A percentile compares a stretch with the other conserved stretches of the same genome.
Conservation (phyloP, 768 basidiomycete genomes). For the Tylopilus sp. region DNA sequence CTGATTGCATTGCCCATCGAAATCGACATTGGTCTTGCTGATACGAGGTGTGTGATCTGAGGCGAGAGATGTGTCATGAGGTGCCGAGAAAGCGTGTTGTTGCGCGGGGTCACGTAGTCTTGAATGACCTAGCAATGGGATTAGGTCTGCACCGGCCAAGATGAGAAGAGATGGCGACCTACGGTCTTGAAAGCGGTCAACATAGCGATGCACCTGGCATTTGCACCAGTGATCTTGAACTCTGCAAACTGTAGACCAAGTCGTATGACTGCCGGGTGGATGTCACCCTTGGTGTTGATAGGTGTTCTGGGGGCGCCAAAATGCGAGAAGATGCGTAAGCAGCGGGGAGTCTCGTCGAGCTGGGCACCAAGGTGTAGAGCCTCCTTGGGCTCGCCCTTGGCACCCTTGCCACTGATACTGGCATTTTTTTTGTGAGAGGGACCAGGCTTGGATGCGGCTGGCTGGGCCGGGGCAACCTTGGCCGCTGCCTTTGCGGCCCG, state of each 20-base stretch:
- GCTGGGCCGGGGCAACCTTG: conserved; percentile 33
- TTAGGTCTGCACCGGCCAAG: background rate
- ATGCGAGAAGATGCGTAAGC: conserved; percentile 82
- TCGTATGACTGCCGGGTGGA: conserved; percentile 85
- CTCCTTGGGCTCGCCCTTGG: conserved; percentile 29
- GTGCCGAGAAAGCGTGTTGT: conserved; percentile 86
- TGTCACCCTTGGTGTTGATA: conserved; percentile 66
- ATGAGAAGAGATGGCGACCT: conserved; percentile 22
- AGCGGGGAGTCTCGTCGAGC: conserved; percentile 43
- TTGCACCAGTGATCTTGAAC: conserved; percentile 91
- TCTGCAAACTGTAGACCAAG: conserved; percentile 88
- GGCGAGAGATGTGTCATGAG: conserved; percentile 89
- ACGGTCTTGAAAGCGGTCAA: conserved; percentile 91
- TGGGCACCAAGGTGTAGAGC: conserved; percentile 27
- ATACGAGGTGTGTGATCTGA: conserved; percentile 87
- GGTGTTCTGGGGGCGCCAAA: conserved; percentile 70
- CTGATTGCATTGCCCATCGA: conserved; percentile 95
- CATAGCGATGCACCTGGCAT: conserved; percentile 93
- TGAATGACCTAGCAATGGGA: conserved; percentile 66
- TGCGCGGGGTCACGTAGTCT: conserved; percentile 83
- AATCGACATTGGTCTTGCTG: conserved; percentile 85
- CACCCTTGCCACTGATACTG: conserved; percentile 21
- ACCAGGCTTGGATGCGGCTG: conserved; percentile 23
- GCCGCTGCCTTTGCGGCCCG: conserved; percentile 67
- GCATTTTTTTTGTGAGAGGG: conserved; percentile 27